Base-by-base conservation (phyloP, 345 rosid genomes). In the Citrus glauca region DNA sequence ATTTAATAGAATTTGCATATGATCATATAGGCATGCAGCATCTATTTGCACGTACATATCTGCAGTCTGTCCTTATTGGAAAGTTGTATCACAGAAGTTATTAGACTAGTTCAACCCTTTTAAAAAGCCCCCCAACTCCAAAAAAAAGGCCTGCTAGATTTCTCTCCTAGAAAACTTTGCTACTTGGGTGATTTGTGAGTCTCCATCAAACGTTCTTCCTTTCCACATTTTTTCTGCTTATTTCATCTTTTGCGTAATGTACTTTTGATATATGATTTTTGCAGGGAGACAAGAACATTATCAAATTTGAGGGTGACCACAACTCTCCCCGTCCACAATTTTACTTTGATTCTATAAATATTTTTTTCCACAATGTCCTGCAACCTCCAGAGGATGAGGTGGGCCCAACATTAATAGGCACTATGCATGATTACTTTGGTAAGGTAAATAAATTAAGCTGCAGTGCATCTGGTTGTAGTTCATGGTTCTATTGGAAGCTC, bases 301-400 rank as follows among this genome's bases (percentile, higher is more conserved):
- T 96, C 85, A 96, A 94, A 79, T 96, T 96, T 80, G 97, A 94
- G 77, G 99, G 99, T 86, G 99, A 96, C 81, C 99, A 96, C 87
- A 96, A 96, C 81, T 94, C 99, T 56, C 95, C 93, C 30, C 94
- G 99, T 37, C 99, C 99, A 38, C 99, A 84, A 35, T 96, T 96
- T 75, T 96, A 96, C 86, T 96, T 94, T 81, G 98, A 96, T 86
- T 96, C 99, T 7, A 81, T 94, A 78, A 94, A 94, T 79, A 96
- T 96, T 11, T 96, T 96, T 82, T 96, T 96, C 87, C 96, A 92
- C 84, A 96, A 96, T 79, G 98, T 96, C 70, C 84, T 96, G 83
- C 99, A 85, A 80, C 99, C 98, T 79, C 98, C 98, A 16, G 91
- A 87, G 77, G 95, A 91, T 85, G 92, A 87, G 87, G 85, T 89